Conservation (phyloP, 108 stramenopile genomes). For the Discostella stelligeroides region DNA sequence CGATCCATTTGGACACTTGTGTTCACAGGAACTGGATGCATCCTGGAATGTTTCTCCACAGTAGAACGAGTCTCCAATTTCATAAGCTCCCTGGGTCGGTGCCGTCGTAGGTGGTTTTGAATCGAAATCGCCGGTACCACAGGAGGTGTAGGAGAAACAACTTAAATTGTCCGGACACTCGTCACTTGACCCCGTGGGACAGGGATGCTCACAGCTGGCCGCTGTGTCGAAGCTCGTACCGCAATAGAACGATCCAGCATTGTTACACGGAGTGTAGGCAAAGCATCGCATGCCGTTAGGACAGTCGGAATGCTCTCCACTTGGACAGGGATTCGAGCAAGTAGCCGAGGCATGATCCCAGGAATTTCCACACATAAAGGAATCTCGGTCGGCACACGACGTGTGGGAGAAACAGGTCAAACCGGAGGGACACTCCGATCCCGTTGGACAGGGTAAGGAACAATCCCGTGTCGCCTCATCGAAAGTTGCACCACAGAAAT, state of each 20-base stretch:
- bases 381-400: conserved; percentile 51
- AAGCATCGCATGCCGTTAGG: conserved; percentile 48
- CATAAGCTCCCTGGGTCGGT: conserved; percentile 13
- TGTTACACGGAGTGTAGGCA: conserved; percentile 54
- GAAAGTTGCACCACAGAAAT: conserved; percentile 45
- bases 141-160: conserved; percentile 85
- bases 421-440: conserved; percentile 39
- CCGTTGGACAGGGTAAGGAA: conserved; percentile 46
- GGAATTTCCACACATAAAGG: conserved; percentile 48
- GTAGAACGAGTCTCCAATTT: conserved; percentile 40
- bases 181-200: conserved; percentile 62
- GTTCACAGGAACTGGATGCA: conserved; percentile 30
- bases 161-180: conserved; percentile 75
- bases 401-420: conserved; percentile 46
- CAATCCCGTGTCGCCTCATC: conserved; percentile 50
- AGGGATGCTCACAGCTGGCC: conserved; percentile 59
- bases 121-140: conserved; percentile 57
- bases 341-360: conserved; percentile 46
- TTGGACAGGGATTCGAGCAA: conserved; percentile 47
- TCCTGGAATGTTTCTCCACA: conserved; percentile 42
- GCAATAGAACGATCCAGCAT: conserved; percentile 48
- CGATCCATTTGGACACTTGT: conserved; percentile 37
- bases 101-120: conserved; percentile 33
- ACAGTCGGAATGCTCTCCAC: conserved; percentile 49
- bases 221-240: conserved; percentile 44